phyloP scores from a whole-genome alignment of 495 filamentous ascomycete species.

The Talaromyces stipitatus region DNA sequence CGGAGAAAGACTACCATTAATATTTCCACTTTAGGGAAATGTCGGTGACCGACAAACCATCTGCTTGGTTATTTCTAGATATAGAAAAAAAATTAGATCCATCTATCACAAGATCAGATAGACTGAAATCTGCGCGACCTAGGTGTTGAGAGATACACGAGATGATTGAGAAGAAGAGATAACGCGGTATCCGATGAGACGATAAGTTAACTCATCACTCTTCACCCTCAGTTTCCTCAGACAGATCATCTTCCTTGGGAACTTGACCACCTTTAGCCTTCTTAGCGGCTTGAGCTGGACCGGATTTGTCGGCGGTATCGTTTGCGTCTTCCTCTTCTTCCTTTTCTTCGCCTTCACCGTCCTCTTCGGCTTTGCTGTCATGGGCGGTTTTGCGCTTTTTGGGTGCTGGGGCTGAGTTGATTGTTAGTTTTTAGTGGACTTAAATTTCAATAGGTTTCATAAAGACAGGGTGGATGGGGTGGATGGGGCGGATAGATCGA shows the following conservation, averaged over 20 bases:
- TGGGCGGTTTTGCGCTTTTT: constrained; percentile 20
- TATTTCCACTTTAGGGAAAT: not conserved
- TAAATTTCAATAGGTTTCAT: too few relatives aligned
- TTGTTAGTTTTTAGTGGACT: not conserved
- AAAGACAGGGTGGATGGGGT: not conserved
- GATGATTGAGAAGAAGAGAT: not conserved
- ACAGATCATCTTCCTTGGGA: constrained; percentile 41
- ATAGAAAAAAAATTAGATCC: not conserved
- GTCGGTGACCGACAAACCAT: not conserved
- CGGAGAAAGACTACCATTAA: not conserved
- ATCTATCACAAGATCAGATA: too few relatives aligned
- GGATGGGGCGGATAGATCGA: not conserved
- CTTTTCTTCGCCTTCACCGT: not conserved
- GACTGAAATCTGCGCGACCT: not conserved
- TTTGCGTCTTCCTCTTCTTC: constrained; percentile 2
- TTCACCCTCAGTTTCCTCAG: constrained; percentile 28
- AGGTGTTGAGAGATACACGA: not conserved
- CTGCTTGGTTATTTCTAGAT: not conserved
- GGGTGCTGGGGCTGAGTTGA: not conserved
- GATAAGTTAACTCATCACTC: constrained; percentile 8
- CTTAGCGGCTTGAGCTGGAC: constrained; percentile 34
- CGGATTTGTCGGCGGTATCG: constrained; percentile 18
- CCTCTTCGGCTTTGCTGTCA: constrained; percentile 18
- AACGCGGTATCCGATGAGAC: not conserved
- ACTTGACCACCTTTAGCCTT: constrained; percentile 35